Base-by-base conservation (phyloP, 805 yeast species). In the Saturnispora quitensis region DNA sequence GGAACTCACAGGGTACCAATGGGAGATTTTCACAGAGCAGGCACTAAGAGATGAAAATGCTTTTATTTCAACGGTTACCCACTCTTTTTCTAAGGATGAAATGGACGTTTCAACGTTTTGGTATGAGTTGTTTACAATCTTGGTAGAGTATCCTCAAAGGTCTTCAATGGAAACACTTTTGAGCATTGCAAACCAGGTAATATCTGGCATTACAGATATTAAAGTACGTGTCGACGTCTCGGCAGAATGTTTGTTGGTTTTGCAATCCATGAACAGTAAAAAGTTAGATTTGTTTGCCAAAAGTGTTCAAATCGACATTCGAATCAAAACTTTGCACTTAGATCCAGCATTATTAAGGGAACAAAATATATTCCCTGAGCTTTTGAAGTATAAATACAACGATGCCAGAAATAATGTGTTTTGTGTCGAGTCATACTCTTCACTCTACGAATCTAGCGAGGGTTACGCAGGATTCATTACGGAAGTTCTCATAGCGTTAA, bases 361-460 rank as follows among this genome's bases (percentile, higher is more conserved):
- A 6, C 53, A 52, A 15, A 67, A 63, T 2, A 43, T 69, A 49
- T 68, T 58, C 53, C 62, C 61, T 9, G 66, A 64, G 25, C 66
- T 57, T 51, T 60, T 60, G 38, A 60, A 58, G 48, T 57, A 56
- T 42, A 62, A 64, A 34, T 67, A 60, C 52, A 58, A 55, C 15
- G 67, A 66, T 52, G 66, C 68, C 2, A 63, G 60, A 52, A 53
- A 56, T 13, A 55, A 64, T 38, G 65, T 62, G 24, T 67, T 58
- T 49, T 64, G 68, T 15, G 59, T 66, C 20, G 60, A 55, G 15
- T 54, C 60, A 3, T 88, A 72, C 68, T 84, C 86, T 53, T 68
- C 89, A 17, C 59, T 87, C 7, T 78, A 81, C 47, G 96, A 90
- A 64, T 85, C 85, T 55, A 70, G 81, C 24, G 89, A 84, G 61